phyloP scores from a whole-genome alignment of 345 rosid genomes.

The Dipteronia sinensis region DNA sequence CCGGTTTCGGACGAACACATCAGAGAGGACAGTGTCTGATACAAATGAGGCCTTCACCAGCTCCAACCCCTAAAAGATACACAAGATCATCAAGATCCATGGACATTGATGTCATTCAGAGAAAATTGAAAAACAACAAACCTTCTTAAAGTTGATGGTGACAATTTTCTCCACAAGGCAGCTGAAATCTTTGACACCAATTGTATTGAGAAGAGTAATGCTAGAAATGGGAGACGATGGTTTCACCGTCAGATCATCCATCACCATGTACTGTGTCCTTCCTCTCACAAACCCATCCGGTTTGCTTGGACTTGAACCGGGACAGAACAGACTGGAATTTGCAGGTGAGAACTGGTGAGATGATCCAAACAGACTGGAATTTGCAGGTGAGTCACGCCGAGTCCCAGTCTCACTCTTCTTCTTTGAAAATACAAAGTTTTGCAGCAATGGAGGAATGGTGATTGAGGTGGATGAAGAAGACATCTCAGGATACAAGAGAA shows the following conservation, averaged over 20 bases:
- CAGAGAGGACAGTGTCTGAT: not conserved
- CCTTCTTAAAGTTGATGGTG: not conserved
- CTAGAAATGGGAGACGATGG: constrained; percentile 12
- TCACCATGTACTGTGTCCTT: constrained; percentile 15
- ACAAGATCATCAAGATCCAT: not conserved
- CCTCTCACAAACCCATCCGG: constrained; percentile 13
- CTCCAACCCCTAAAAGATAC: constrained; percentile 4
- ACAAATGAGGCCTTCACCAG: not conserved
- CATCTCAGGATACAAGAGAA: not conserved
- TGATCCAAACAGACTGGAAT: too few relatives aligned
- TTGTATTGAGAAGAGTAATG: not conserved
- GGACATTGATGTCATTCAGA: too few relatives aligned
- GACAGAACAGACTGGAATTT: too few relatives aligned
- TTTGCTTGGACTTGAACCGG: not conserved
- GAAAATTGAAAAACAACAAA: too few relatives aligned
- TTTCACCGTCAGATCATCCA: constrained; percentile 20
- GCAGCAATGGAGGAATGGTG: not conserved
- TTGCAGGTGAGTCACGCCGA: too few relatives aligned
- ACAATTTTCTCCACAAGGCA: constrained; percentile 21
- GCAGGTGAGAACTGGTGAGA: too few relatives aligned
- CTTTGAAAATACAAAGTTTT: not conserved
- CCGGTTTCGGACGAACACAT: not conserved
- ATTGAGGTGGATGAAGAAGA: not conserved
- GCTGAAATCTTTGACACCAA: not conserved
- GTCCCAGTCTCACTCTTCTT: too few relatives aligned